Conservation (phyloP, 768 basidiomycete species). For the Naganishia vishniacii region DNA sequence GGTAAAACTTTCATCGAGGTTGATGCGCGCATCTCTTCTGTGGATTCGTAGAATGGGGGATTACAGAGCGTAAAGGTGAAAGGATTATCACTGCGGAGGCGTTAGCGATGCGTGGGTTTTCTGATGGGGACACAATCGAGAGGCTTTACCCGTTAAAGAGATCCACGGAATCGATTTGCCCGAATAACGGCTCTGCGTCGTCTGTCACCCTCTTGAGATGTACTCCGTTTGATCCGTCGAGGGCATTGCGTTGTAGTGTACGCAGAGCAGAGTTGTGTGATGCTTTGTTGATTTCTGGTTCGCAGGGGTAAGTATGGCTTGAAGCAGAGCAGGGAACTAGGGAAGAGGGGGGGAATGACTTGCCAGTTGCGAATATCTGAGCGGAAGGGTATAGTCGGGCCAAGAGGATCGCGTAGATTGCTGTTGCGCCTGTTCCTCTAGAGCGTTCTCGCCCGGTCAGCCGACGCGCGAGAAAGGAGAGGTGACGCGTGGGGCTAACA, state of each 20-base stretch:
- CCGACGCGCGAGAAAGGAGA: background rate
- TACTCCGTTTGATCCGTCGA: slow-evolving; percentile 51
- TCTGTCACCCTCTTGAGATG: background rate
- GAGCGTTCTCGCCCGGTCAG: no score
- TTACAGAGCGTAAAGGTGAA: slow-evolving; percentile 90
- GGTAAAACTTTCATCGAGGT: slow-evolving; percentile 60
- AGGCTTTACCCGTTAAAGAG: background rate
- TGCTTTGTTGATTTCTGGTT: slow-evolving; percentile 63
- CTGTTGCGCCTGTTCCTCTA: slow-evolving; percentile 85
- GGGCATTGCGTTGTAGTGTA: slow-evolving; percentile 60
- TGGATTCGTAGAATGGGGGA: slow-evolving; percentile 84
- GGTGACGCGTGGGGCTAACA: slow-evolving; percentile 56
- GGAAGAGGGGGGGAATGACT: background rate
- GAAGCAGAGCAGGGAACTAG: background rate
- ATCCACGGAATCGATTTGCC: background rate
- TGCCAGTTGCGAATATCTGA: slow-evolving; percentile 68
- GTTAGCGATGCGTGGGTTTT: no score
- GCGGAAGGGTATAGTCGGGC: slow-evolving; percentile 57
- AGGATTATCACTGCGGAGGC: background rate
- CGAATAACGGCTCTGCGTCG: background rate
- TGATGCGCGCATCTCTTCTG: slow-evolving; percentile 61
- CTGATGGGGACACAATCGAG: no score
- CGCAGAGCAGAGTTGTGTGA: slow-evolving; percentile 58
- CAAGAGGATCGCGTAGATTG: slow-evolving; percentile 76
- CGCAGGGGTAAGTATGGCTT: background rate